Base-by-base conservation (phyloP, 345 rosid genomes). In the Rubroshorea leprosula region DNA sequence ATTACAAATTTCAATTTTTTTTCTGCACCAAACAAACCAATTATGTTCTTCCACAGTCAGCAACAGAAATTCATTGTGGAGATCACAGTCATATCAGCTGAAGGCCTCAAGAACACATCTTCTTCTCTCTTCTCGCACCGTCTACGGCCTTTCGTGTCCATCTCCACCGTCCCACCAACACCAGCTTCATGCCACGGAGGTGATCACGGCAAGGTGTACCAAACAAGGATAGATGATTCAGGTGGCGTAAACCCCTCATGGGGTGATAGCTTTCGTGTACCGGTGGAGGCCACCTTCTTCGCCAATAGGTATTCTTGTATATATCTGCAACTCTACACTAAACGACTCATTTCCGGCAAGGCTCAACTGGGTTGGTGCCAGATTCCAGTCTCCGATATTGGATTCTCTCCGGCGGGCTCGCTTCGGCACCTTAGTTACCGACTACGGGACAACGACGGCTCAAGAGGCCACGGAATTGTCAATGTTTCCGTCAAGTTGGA, bases 281-380 rank as follows among this genome's bases (percentile, higher is more conserved):
- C 75, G 0, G 11, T 67, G 0, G 80, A 72, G 41, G 11, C 55
- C 10, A 23, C 64, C 1, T 72, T 79, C 57, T 67, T 78, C 38
- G 44, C 69, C 17, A 65, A 67, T 23, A 57, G 58, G 55, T 60
- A 55, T 39, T 54, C 74, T 29, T 67, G 51, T 45, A 29, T 71
- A 10, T 38, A 52, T 19, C 63, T 81, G 22, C 55, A 63, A 11
- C 58, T 81, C 27, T 72, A 73, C 59, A 62, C 65, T 23, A 74
- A 72, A 56, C 38, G 70, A 29, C 79, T 74, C 60, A 50, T 76
- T 13, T 16, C 27, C 9, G 80, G 87, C 31, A 53, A 25, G 35
- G 25, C 67, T 48, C 56, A 59, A 9, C 49, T 81, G 49, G 87
- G 87, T 26, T 82, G 82, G 82, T 79, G 80, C 25, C 80, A 38